Evolutionary conservation across 2,329 filamentous ascomycete genomes (phyloP), one percentile per base, ranked within the genome.

Genomic region (Elsinoe arachidis): DNA sequence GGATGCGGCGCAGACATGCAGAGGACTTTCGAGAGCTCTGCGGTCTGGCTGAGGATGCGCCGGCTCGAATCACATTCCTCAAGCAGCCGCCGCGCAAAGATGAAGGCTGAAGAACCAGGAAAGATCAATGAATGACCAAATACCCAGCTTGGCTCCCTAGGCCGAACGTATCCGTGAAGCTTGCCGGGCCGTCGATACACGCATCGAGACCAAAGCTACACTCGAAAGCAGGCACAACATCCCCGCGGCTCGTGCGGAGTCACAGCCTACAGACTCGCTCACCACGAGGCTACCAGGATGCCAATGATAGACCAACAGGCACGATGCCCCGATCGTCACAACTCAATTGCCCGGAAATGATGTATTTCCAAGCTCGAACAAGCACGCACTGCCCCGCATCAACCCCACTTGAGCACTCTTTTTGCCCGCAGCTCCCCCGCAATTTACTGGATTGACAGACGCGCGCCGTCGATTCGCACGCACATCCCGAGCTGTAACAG

Each of bases 1-100:
- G 64, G 56, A 65, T 63, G 53, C 73, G 72, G 41, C 75, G 73
- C 26, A 59, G 64, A 43, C 69, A 77, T 53, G 69, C 75, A 2
- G 78, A 76, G 0, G 70, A 74, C 21, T 82, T 81, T 64, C 69
- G 67, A 11, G 67, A 75, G 34, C 63, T 76, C 21, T 82, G 80
- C 68, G 75, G 75, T 4, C 62, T 81, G 44, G 60, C 66, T 10
- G 64, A 70, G 2, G 72, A 72, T 26, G 70, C 71, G 52, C 67
- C 70, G 26, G 69, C 71, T 23, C 61, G 67, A 17, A 77, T 82
- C 34, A 73, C 70, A 1, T 82, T 82, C 58, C 63, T 82, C 60
- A 73, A 74, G 62, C 79, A 81, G 61, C 54, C 54, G 34, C 37
- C 17, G 19, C 37, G 17, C 14, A 44, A 44, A 17, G 53, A 53